Conservation (phyloP, 139 green algal species). For the Chlamydomonas sp. region DNA sequence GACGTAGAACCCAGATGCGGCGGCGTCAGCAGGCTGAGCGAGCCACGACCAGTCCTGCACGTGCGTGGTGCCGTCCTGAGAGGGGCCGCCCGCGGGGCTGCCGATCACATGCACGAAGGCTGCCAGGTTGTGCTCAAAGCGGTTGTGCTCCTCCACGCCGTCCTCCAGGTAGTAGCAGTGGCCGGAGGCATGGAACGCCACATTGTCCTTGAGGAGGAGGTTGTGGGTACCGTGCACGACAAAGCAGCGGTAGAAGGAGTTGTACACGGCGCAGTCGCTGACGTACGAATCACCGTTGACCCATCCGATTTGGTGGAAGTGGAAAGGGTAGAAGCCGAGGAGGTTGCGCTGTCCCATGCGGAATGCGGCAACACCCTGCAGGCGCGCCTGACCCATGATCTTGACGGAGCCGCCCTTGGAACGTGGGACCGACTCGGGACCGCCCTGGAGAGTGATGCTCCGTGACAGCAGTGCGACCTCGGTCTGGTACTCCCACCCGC, state of each 20-base stretch:
- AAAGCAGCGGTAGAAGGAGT: constrained; percentile 29
- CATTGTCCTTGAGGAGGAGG: constrained; percentile 35
- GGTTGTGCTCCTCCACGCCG: constrained; percentile 49
- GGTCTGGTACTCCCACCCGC: constrained; percentile 37
- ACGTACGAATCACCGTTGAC: constrained; percentile 21
- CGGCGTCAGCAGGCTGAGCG: constrained; percentile 39
- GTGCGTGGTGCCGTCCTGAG: constrained; percentile 23
- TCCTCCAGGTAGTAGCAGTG: constrained; percentile 33
- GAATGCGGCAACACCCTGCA: constrained; percentile 41
- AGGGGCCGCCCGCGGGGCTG: constrained; percentile 19
- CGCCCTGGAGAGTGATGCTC: constrained; percentile 30
- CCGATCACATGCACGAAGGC: constrained; percentile 52
- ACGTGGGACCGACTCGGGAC: not conserved
- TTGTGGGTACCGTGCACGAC: constrained; percentile 40
- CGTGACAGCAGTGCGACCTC: constrained; percentile 48
- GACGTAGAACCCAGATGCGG: constrained; percentile 49
- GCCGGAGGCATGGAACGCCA: constrained; percentile 43
- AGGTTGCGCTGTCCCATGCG: constrained; percentile 44
- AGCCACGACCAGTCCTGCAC: constrained; percentile 30
- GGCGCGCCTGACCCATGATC: constrained; percentile 33
- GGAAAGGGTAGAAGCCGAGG: constrained; percentile 51
- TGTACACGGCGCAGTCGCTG: constrained; percentile 40
- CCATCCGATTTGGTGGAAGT: constrained; percentile 36
- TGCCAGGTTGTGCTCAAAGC: constrained; percentile 47
- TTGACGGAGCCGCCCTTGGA: constrained; percentile 17